Base-by-base conservation (phyloP, 2,329 filamentous ascomycete species). In the Aspergillus novofumigatus region DNA sequence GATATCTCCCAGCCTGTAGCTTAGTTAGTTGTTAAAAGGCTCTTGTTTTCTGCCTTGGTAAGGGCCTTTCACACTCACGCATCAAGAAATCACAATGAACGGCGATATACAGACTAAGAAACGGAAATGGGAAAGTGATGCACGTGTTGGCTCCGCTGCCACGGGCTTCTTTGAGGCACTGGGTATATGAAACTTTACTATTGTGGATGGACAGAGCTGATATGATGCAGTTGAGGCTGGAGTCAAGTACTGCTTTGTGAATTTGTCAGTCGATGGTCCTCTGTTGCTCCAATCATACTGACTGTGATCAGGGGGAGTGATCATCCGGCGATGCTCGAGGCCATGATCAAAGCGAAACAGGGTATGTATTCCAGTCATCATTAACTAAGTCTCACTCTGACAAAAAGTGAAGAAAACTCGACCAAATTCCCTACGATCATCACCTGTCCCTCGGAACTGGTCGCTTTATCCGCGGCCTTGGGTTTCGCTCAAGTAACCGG, bases 361-460 rank as follows among this genome's bases (percentile, higher is more conserved):
- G 42, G 42, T 45, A 23, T 11, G 8, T 1, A 1, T 1, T 14
- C 10, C 8, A 23, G 21, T 21, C 8, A 0, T 42, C 1, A 0
- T 42, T 2, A 20, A 14, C 1, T 45, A 20, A 44, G 41, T 1
- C 7, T 44, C 41, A 3, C 8, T 11, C 41, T 44, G 20, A 44
- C 4, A 3, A 6, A 7, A 2, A 35, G 11, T 5, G 20, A 4
- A 44, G 86, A 89, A 66, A 81, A 79, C 59, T 78, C 79, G 48
- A 81, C 75, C 35, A 77, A 81, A 9, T 90, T 90, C 53, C 88
- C 88, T 1, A 80, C 80, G 52, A 87, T 91, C 62, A 86, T 91
- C 57, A 91, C 89, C 17, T 91, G 88, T 68, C 88, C 88, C 0
- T 89, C 89, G 55, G 89, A 91, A 83, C 90, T 91, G 86, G 89